These are phyloP conservation scores for Aspergillus floridensis DNA, from an alignment of 2,329 filamentous ascomycete species.

Conservation along the genomic window DNA sequence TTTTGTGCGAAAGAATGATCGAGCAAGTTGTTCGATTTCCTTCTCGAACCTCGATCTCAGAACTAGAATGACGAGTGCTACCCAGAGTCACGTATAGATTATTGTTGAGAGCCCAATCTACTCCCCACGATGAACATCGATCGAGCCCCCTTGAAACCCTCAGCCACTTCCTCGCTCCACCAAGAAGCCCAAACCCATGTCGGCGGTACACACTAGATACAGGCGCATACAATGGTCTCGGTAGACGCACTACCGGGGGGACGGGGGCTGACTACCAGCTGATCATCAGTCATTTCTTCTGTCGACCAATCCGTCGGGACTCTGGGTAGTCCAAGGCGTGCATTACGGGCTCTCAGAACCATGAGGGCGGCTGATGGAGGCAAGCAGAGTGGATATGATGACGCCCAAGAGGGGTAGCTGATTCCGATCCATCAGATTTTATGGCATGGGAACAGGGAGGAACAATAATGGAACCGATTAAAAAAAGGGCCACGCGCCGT, in stretches of 20 bases:
- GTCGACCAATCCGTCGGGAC: conserved; percentile 4
- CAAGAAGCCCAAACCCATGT: background rate
- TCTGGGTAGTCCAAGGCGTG: background rate
- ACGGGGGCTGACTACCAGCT: background rate
- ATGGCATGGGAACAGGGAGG: conserved; percentile 8
- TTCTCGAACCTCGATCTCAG: background rate
- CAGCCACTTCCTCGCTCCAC: background rate
- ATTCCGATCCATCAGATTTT: conserved; percentile 5
- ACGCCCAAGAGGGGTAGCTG: background rate
- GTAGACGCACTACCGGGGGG: background rate
- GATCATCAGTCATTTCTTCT: conserved; percentile 5
- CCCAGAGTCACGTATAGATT: background rate
- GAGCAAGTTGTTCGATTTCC: background rate
- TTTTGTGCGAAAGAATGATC: background rate
- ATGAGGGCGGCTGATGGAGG: background rate
- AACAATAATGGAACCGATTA: conserved; percentile 6
- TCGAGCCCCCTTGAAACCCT: background rate
- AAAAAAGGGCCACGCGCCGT: conserved; percentile 5
- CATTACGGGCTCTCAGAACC: background rate
- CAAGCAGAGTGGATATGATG: background rate
- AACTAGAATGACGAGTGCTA: background rate
- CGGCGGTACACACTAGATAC: conserved; percentile 1
- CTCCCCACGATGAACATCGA: background rate
- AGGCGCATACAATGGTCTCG: background rate
- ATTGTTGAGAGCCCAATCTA: background rate